These are phyloP conservation scores for Neolentinus lepideus DNA, from an alignment of 1,284 basidiomycete species.

Conservation along the genomic window DNA sequence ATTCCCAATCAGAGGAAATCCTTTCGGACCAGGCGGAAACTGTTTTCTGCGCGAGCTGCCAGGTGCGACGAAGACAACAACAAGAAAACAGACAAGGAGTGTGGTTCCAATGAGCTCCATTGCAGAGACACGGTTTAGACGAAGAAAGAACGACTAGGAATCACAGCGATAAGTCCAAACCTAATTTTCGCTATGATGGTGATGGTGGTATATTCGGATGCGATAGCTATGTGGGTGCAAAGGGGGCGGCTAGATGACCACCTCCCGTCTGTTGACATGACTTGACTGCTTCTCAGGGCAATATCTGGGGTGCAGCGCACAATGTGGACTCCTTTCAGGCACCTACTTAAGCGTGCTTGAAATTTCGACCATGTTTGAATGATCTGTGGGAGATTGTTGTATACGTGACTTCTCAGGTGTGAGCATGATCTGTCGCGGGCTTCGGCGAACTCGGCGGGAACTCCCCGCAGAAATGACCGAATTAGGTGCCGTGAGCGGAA, in stretches of 20 bases:
- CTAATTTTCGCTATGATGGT: neutral
- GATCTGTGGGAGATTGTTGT: neutral
- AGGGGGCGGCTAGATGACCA: no score
- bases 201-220: no score
- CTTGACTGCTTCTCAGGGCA: neutral
- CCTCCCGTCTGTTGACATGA: no score
- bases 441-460: neutral
- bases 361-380: neutral
- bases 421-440: neutral
- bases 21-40: slow-evolving; percentile 17
- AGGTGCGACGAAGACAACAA: neutral
- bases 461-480: neutral
- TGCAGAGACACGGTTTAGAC: neutral
- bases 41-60: neutral
- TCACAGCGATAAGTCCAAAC: neutral
- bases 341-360: neutral
- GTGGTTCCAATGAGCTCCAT: neutral
- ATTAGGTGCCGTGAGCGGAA: neutral
- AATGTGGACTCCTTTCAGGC: neutral
- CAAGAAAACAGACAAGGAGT: neutral
- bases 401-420: neutral
- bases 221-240: no score
- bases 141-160: neutral
- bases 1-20: slow-evolving; percentile 18
- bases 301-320: neutral